Percentiles rank a stretch among this genome's conserved stretches.
These are phyloP conservation scores for Zygotorulaspora florentina DNA, from an alignment of 805 yeast genomes.

Conservation along the genomic window DNA sequence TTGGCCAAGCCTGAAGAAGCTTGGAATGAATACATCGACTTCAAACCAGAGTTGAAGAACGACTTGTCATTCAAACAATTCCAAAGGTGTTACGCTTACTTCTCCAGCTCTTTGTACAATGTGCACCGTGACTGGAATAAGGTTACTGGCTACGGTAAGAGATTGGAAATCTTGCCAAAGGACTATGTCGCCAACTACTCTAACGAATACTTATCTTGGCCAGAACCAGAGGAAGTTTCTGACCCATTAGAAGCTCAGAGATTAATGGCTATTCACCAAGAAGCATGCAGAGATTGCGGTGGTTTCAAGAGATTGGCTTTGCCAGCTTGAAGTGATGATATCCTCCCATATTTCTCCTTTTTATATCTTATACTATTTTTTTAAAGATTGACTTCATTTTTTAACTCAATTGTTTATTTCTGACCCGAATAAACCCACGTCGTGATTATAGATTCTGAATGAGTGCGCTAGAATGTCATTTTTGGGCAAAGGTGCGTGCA, in stretches of 20 bases:
- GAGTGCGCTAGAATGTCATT: too few species aligned
- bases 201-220: constrained; percentile 48
- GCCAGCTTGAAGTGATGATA: constrained; percentile 14
- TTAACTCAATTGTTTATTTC: background rate
- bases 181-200: constrained; percentile 49
- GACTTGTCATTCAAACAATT: constrained; percentile 43
- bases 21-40: constrained; percentile 43
- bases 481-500: too few species aligned
- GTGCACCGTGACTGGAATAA: constrained; percentile 56
- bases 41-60: constrained; percentile 46
- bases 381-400: background rate
- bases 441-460: too few species aligned
- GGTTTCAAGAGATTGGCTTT: constrained; percentile 45
- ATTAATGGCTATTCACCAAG: constrained; percentile 45
- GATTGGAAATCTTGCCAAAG: constrained; percentile 48
- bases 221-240: constrained; percentile 43
- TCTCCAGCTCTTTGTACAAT: constrained; percentile 46
- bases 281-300: constrained; percentile 43
- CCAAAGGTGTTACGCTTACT: constrained; percentile 53
- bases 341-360: background rate
- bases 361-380: constrained; percentile 2
- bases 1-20: constrained; percentile 43
- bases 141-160: constrained; percentile 52
- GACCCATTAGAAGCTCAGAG: constrained; percentile 49
- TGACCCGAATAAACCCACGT: background rate